Base-by-base conservation (phyloP, 116 monocot species). In the Papilionanthe hybrid region DNA sequence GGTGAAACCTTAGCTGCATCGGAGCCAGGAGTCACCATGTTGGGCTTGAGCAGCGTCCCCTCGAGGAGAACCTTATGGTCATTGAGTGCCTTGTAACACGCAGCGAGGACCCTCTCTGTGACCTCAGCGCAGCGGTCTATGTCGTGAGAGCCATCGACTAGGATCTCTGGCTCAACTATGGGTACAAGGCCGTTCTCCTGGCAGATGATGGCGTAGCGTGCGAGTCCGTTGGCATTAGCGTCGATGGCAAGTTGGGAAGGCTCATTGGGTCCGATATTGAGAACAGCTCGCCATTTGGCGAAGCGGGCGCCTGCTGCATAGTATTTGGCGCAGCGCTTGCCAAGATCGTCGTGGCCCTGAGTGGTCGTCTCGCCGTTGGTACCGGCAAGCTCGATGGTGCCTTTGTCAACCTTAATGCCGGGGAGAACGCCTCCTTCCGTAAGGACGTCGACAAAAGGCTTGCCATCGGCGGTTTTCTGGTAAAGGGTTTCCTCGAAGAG, bases 391-490 rank as follows among this genome's bases (percentile, higher is more conserved):
- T 83, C 82, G 9, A 89, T 48, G 73, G 86, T 86, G n/a, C 89
- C 89, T 79, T 84, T 89, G 78, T 89, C 89, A 5, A 89, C 89
- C 84, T 89, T 89, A 50, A 89, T 89, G 29, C 89, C 89, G 5
- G 89, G 89, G 15, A 89, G 82, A 77, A 84, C 89, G 7, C 86
- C 84, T 0, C 89, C 89, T 72, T 82, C 89, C 42, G 78, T 86
- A n/a, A 89, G 86, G 30, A 89, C 86, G 0, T 89, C 89, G 4
- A 89, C 89, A 12, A 89, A 89, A 6, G 86, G 86, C 73, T 86
- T 89, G 0, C 89, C 89, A 13, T 72, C 81, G 15, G 81, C 83
- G 75, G 85, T 89, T 74, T 86, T 89, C 29, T 89, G 89, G 84
- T 89, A 89, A 17, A 89, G 84, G 32, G 86, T 86, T 79, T 89